These are phyloP conservation scores for Chaetoceros tenuissimus DNA, from an alignment of 108 stramenopile species.

Conservation along the genomic window DNA sequence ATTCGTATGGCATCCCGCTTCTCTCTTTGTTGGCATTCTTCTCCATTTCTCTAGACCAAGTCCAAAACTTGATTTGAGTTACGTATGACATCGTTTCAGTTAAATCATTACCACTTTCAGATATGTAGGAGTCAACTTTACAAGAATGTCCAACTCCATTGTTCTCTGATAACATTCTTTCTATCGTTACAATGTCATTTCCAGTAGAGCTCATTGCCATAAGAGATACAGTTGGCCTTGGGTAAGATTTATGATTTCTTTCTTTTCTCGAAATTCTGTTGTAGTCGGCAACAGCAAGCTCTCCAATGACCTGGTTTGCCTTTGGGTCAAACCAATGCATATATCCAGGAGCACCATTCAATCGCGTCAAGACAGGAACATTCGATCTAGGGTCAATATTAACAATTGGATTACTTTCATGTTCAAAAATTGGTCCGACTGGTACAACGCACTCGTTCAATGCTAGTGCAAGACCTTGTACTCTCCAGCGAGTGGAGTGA, in stretches of 20 bases:
- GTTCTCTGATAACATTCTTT: slow-evolving; percentile 60
- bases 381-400: slow-evolving; percentile 5
- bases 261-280: slow-evolving; percentile 65
- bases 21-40: slow-evolving; percentile 11
- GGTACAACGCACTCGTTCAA: slow-evolving; percentile 6
- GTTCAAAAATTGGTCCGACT: neutral
- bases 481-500: slow-evolving; percentile 46
- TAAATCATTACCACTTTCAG: neutral
- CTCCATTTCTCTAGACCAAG: slow-evolving; percentile 7
- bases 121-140: neutral
- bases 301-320: slow-evolving; percentile 28
- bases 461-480: slow-evolving; percentile 44
- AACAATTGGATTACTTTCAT: slow-evolving; percentile 11
- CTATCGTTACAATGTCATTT: slow-evolving; percentile 57
- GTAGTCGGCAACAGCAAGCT: slow-evolving; percentile 69
- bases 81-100: slow-evolving; percentile 31
- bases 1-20: slow-evolving; percentile 27
- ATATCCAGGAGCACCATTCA: slow-evolving; percentile 59
- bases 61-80: slow-evolving; percentile 67
- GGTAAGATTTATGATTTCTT: slow-evolving; percentile 33
- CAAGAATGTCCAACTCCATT: slow-evolving; percentile 31
- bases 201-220: slow-evolving; percentile 40
- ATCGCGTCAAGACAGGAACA: slow-evolving; percentile 19
- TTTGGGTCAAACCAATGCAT: slow-evolving; percentile 73
- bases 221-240: slow-evolving; percentile 51